Conservation (phyloP, 192 early-diverging fungal genomes). For the Hyaloraphidium curvatum region DNA sequence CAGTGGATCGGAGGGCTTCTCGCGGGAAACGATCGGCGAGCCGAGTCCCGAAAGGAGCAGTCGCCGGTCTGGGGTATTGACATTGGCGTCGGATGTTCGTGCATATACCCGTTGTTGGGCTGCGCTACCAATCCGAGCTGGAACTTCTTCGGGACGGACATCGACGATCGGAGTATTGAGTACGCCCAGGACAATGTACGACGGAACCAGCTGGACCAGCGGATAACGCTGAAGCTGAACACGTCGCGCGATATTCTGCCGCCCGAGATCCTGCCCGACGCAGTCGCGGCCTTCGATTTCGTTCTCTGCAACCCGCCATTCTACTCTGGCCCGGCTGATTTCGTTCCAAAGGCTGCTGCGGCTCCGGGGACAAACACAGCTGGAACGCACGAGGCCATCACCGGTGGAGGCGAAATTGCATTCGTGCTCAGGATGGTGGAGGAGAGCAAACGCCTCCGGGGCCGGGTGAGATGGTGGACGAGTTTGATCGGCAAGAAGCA, state of each 20-base stretch:
- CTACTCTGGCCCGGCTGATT: constrained; percentile 24
- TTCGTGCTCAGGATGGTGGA: constrained; percentile 47
- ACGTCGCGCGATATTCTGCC: constrained; percentile 9
- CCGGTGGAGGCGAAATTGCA: constrained; percentile 53
- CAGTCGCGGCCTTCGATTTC: constrained; percentile 28
- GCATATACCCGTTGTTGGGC: constrained; percentile 76
- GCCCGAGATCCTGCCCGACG: constrained; percentile 1
- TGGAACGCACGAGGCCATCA: constrained; percentile 50
- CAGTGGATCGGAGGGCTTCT: constrained; percentile 6
- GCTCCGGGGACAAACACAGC: constrained; percentile 13
- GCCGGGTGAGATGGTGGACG: constrained; percentile 51
- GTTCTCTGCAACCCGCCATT: constrained; percentile 91
- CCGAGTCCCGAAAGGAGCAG: not conserved
- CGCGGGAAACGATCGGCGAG: not conserved
- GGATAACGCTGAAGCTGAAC: constrained; percentile 38
- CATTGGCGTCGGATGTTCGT: constrained; percentile 16
- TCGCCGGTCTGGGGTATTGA: constrained; percentile 2
- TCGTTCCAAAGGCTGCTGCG: not conserved
- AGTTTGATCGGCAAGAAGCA: constrained; percentile 50
- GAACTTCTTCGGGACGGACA: constrained; percentile 57
- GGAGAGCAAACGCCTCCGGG: constrained; percentile 30
- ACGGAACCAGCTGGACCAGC: constrained; percentile 31
- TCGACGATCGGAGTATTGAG: constrained; percentile 35
- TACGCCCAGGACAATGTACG: constrained; percentile 44
- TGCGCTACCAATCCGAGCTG: constrained; percentile 32